phyloP scores from a whole-genome alignment of 768 basidiomycete genomes.

The Xerocomus brunneocitrinus region DNA sequence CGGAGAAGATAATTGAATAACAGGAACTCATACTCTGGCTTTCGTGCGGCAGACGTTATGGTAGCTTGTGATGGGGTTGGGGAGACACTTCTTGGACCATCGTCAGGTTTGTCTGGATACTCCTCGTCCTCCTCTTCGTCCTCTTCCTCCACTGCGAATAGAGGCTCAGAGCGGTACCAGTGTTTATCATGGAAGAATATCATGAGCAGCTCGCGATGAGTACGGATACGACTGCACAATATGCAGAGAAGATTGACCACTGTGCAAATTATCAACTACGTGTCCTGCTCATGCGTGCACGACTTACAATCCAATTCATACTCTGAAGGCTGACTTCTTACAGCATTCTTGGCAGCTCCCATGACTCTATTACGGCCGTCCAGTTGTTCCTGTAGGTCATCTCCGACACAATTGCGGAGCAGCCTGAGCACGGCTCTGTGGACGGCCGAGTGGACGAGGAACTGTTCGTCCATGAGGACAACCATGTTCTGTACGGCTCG shows the following conservation, averaged over 20 bases:
- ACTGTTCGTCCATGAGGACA: conserved; percentile 86
- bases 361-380: conserved; percentile 72
- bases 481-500: conserved; percentile 88
- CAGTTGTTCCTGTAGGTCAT: conserved; percentile 82
- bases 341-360: conserved; percentile 77
- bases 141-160: conserved; percentile 73
- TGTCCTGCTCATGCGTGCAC: not conserved
- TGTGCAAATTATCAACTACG: conserved; percentile 30
- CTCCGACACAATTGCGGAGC: conserved; percentile 85
- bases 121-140: conserved; percentile 49
- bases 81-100: conserved; percentile 37
- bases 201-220: conserved; percentile 85
- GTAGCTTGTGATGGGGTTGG: conserved; percentile 61
- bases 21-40: conserved; percentile 91
- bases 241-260: conserved; percentile 91
- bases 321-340: conserved; percentile 72
- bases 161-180: conserved; percentile 73
- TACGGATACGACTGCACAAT: conserved; percentile 87
- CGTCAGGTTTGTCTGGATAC: not conserved
- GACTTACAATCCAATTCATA: conserved; percentile 83
- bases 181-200: conserved; percentile 97
- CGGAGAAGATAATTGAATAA: conserved; percentile 94
- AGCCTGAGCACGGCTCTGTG: conserved; percentile 85
- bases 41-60: conserved; percentile 52
- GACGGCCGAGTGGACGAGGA: conserved; percentile 86